Base-by-base conservation (phyloP, 768 basidiomycete species). In the Coprinellus micaceus region DNA sequence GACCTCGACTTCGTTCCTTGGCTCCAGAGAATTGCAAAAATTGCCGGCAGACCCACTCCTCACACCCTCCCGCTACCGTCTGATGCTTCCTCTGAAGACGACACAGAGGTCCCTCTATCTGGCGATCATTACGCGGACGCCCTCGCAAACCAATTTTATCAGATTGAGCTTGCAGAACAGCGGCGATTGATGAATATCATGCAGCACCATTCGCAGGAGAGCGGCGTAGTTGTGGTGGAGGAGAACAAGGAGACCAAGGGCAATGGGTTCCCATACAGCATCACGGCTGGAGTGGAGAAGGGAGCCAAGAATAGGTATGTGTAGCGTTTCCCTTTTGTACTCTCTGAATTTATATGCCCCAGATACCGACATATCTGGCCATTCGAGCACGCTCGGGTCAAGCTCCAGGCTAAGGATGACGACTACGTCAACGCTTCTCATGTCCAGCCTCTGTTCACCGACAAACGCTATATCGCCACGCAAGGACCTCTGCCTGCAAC, bases 341-440 rank as follows among this genome's bases (percentile, higher is more conserved):
- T 52, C 52, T 51, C 36, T 36, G 40, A 49, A 12, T 29, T 52
- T 37, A 37, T 44, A 21, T 58, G 30, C 13, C 48, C 29, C 60
- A 94, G 93, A 59, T 98, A 97, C 73, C 87, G 89, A 57, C 89
- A 98, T 67, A 97, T 98, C 56, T 98, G 94, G 92, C 96, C 96
- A 0, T 98, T 94, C 61, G 94, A 96, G 66, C 93, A 95, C 65
- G 89, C 95, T 21, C 86, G 96, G 37, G 94, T 98, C 3, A 80
- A 87, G 46, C 75, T 98, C 52, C 74, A 79, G 54, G 67, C 71
- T 33, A 57, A 69, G 19, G 82, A 85, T 29, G 82, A 81, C 60
- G 95, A 98, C 68, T 98, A 98, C 68, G 86, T 98, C 69, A 98
- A 98, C 66, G 96, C 96, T 10, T 96, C 93, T 26, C 90, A 88